Conservation (phyloP, 768 basidiomycete species). For the Panaeolus cyanescens region DNA sequence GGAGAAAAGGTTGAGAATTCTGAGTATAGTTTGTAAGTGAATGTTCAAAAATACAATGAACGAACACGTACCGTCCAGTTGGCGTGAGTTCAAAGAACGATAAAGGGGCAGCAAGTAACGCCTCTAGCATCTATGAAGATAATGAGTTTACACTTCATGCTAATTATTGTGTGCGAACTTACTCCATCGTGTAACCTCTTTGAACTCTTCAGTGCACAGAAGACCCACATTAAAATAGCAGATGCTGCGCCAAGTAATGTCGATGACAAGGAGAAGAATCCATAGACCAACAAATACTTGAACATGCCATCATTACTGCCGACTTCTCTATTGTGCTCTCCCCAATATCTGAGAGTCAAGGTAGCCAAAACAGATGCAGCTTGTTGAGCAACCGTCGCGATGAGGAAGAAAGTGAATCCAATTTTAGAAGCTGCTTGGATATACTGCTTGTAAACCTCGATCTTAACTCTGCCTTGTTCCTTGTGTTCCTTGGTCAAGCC, state of each 20-base stretch:
- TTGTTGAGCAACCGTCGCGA: slow-evolving; percentile 59
- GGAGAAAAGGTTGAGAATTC: slow-evolving; percentile 89
- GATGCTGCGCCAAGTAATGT: slow-evolving; percentile 55
- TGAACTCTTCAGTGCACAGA: slow-evolving; percentile 75
- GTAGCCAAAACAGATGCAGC: slow-evolving; percentile 59
- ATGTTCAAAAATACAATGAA: not conserved
- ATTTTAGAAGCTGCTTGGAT: slow-evolving; percentile 75
- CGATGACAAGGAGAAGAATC: slow-evolving; percentile 62
- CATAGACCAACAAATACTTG: slow-evolving; percentile 66
- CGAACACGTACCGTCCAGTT: slow-evolving; percentile 62
- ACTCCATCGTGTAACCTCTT: slow-evolving; percentile 77
- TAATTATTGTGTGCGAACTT: slow-evolving; percentile 22
- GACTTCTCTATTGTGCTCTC: slow-evolving; percentile 68
- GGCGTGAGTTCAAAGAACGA: slow-evolving; percentile 92
- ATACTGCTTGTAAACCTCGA: slow-evolving; percentile 74
- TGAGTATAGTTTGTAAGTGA: slow-evolving; percentile 24
- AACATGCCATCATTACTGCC: slow-evolving; percentile 61
- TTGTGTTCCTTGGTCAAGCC: slow-evolving; percentile 69
- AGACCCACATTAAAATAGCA: slow-evolving; percentile 73
- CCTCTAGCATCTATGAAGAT: slow-evolving; percentile 63
- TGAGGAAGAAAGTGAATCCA: slow-evolving; percentile 68
- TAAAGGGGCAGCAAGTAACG: slow-evolving; percentile 81
- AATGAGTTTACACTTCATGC: not conserved
- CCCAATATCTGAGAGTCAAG: slow-evolving; percentile 77
- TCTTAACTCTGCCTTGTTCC: slow-evolving; percentile 82